These are phyloP conservation scores for Botrytis fabae DNA, from an alignment of 2,329 filamentous ascomycete species.

Conservation along the genomic window DNA sequence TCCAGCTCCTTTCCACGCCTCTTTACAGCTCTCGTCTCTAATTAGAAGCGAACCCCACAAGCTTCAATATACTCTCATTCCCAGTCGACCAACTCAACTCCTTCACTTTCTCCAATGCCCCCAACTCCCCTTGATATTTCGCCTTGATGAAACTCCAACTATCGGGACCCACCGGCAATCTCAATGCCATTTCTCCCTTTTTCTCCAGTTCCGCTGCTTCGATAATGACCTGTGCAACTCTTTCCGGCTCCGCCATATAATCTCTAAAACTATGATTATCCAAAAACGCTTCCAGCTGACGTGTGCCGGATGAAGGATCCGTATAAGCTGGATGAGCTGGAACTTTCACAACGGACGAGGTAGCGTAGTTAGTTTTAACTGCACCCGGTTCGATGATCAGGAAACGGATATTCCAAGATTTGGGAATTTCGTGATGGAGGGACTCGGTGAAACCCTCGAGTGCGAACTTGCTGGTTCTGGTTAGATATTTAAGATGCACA, in stretches of 20 bases:
- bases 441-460: slow-evolving; percentile 43
- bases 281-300: slow-evolving; percentile 30
- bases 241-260: slow-evolving; percentile 25
- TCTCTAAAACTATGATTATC: slow-evolving; percentile 5
- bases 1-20: not conserved
- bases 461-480: slow-evolving; percentile 42
- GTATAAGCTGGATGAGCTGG: slow-evolving; percentile 30
- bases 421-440: slow-evolving; percentile 41
- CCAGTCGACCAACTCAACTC: slow-evolving; percentile 5
- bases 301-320: slow-evolving; percentile 36
- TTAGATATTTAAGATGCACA: not conserved
- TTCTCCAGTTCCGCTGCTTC: slow-evolving; percentile 9
- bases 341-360: not conserved
- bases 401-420: slow-evolving; percentile 43
- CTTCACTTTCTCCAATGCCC: not conserved
- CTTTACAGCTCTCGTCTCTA: not conserved
- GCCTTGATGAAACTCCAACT: slow-evolving; percentile 32
- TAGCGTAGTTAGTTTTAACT: slow-evolving; percentile 43
- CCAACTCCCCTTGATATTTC: slow-evolving; percentile 13
- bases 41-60: not conserved
- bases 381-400: slow-evolving; percentile 45
- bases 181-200: slow-evolving; percentile 29
- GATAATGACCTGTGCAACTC: slow-evolving; percentile 26
- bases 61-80: not conserved
- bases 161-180: slow-evolving; percentile 28